Percentiles rank a stretch among this genome's conserved stretches.
These are phyloP conservation scores for Dictyostelium purpureum DNA, from an alignment of 78 protist species.

Conservation along the genomic window DNA sequence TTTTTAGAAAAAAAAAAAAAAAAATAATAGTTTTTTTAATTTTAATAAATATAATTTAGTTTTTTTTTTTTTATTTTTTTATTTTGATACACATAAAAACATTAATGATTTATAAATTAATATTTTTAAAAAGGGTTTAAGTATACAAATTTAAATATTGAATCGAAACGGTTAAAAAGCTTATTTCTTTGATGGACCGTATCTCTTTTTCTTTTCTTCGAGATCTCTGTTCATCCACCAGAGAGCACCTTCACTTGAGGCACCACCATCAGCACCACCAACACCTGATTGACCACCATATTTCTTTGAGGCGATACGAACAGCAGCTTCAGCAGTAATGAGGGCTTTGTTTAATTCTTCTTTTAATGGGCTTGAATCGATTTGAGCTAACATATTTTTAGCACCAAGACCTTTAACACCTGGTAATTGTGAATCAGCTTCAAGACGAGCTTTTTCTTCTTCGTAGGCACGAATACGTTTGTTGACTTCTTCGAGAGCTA, in stretches of 20 bases:
- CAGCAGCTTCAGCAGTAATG: conserved; percentile 87
- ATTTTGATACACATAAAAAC: too few relatives aligned
- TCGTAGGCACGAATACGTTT: conserved; percentile 86
- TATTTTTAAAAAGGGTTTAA: too few relatives aligned
- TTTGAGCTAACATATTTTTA: conserved; percentile 84
- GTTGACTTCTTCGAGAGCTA: conserved; percentile 87
- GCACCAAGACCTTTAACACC: conserved; percentile 87
- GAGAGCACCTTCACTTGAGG: conserved; percentile 63
- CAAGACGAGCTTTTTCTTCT: conserved; percentile 78
- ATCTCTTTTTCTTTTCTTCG: conserved; percentile 79
- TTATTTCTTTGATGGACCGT: conserved; percentile 80
- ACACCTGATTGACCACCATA: conserved; percentile 66
- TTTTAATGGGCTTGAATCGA: conserved; percentile 80
- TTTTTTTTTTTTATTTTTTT: too few relatives aligned
- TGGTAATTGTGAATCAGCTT: conserved; percentile 31
- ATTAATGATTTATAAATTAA: too few relatives aligned
- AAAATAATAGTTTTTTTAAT: too few relatives aligned
- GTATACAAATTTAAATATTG: too few relatives aligned
- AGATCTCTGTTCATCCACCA: conserved; percentile 86
- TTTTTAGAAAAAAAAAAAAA: too few relatives aligned
- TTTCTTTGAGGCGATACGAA: conserved; percentile 85
- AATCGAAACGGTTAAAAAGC: neutral
- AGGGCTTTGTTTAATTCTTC: conserved; percentile 81
- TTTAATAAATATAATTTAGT: too few relatives aligned
- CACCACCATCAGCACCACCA: conserved; percentile 60